phyloP scores from a whole-genome alignment of 805 yeast species.

The Myxozyma udenii region DNA sequence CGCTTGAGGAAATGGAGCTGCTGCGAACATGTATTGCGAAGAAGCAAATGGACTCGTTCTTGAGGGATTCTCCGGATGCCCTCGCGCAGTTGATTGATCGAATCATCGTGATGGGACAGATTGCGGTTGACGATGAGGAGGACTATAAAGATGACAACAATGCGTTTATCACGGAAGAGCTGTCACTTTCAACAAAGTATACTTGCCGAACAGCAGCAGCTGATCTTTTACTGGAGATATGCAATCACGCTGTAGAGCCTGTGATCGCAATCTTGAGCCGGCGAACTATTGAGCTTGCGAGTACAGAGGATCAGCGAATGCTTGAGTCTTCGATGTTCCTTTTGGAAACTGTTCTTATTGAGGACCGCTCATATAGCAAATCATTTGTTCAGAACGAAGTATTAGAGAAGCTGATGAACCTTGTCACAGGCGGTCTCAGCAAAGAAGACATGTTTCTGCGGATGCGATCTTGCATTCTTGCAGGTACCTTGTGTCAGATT shows the following conservation, averaged over 20 bases:
- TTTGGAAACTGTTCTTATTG: slow-evolving; percentile 20
- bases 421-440: not conserved
- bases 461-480: slow-evolving; percentile 24
- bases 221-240: slow-evolving; percentile 41
- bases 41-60: slow-evolving; percentile 5
- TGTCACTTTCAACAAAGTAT: slow-evolving; percentile 59
- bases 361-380: slow-evolving; percentile 10
- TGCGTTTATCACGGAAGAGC: slow-evolving; percentile 65
- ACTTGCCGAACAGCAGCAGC: slow-evolving; percentile 60
- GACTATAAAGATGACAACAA: slow-evolving; percentile 63
- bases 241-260: slow-evolving; percentile 8
- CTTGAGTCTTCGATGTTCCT: slow-evolving; percentile 18
- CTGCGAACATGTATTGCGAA: slow-evolving; percentile 6
- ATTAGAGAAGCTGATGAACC: not conserved
- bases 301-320: not conserved
- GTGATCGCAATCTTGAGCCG: not conserved
- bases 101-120: slow-evolving; percentile 42
- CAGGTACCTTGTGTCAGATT: slow-evolving; percentile 23
- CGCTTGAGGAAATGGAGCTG: slow-evolving; percentile 23
- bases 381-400: not conserved
- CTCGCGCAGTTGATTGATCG: slow-evolving; percentile 12
- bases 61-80: slow-evolving; percentile 1
- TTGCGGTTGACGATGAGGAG: slow-evolving; percentile 44
- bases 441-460: slow-evolving; percentile 19
- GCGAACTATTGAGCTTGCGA: not conserved